phyloP scores from a whole-genome alignment of 2,329 filamentous ascomycete species.

The Penicillium sp. region DNA sequence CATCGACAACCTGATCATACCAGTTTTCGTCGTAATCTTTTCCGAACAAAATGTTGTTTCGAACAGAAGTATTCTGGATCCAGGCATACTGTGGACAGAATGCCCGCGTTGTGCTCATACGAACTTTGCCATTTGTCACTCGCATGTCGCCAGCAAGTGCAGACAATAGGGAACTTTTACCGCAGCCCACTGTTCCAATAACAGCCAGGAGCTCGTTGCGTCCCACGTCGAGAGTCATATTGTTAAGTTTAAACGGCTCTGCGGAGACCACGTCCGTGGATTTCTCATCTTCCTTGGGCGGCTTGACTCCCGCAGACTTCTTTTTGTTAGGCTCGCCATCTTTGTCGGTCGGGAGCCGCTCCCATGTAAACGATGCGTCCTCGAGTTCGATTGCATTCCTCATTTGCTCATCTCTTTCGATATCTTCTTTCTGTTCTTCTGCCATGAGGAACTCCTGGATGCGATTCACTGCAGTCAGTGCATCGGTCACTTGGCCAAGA shows the following conservation, averaged over 20 bases:
- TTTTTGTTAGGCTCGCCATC: background rate
- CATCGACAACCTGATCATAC: conserved; percentile 81
- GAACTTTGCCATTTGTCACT: conserved; percentile 66
- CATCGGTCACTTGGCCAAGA: conserved; percentile 85
- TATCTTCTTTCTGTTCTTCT: conserved; percentile 77
- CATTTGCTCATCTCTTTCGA: conserved; percentile 54
- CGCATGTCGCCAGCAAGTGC: conserved; percentile 91
- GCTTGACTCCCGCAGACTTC: conserved; percentile 26
- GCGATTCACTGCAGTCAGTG: conserved; percentile 76
- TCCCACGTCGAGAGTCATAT: conserved; percentile 37
- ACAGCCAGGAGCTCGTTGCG: conserved; percentile 56
- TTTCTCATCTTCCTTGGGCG: conserved; percentile 52
- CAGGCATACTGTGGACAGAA: conserved; percentile 97
- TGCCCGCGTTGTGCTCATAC: conserved; percentile 75
- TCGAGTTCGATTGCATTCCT: conserved; percentile 64
- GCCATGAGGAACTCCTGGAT: conserved; percentile 85
- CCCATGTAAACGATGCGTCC: conserved; percentile 66
- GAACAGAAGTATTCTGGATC: conserved; percentile 89
- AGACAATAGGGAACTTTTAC: conserved; percentile 84
- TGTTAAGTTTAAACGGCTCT: conserved; percentile 43
- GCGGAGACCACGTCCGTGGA: conserved; percentile 6
- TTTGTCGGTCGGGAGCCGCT: conserved; percentile 45
- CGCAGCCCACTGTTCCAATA: conserved; percentile 67
- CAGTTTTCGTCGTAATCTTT: conserved; percentile 70
- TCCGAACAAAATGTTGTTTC: conserved; percentile 88